These are phyloP conservation scores for Trichoderma sp. DNA, from an alignment of 2,329 filamentous ascomycete species.

Conservation along the genomic window DNA sequence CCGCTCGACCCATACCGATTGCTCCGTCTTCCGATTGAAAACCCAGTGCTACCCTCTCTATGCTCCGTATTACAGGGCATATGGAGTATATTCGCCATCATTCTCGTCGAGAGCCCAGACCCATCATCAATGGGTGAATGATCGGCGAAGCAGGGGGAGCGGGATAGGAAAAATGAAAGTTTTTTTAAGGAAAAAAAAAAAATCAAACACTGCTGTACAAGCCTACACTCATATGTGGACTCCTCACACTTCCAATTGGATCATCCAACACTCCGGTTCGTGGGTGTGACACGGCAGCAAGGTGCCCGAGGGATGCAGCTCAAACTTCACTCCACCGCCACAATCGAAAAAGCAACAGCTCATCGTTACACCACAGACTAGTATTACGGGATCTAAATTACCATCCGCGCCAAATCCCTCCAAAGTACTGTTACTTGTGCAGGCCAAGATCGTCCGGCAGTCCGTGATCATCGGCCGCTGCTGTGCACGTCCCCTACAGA, in stretches of 20 bases:
- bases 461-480: not conserved
- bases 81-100: not conserved
- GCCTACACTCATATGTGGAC: not conserved
- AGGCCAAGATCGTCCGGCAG: slow-evolving; percentile 5
- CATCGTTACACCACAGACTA: not conserved
- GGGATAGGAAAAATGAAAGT: not conserved
- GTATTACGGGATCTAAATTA: slow-evolving; percentile 11
- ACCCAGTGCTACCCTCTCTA: not conserved
- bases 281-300: not conserved
- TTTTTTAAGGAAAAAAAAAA: not conserved
- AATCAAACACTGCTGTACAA: not conserved
- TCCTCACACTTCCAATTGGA: not conserved
- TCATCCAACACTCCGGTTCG: not conserved
- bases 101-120: not conserved
- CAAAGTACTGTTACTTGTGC: not conserved
- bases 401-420: not conserved
- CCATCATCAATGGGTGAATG: not conserved
- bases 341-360: not conserved
- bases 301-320: not conserved
- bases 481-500: not conserved
- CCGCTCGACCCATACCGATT: not conserved
- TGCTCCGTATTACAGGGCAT: not conserved
- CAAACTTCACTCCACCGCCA: not conserved
- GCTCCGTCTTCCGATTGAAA: not conserved
- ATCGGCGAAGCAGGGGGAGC: not conserved